phyloP scores from a whole-genome alignment of 2,329 filamentous ascomycete species.

The Sphaerostilbella broomeana region DNA sequence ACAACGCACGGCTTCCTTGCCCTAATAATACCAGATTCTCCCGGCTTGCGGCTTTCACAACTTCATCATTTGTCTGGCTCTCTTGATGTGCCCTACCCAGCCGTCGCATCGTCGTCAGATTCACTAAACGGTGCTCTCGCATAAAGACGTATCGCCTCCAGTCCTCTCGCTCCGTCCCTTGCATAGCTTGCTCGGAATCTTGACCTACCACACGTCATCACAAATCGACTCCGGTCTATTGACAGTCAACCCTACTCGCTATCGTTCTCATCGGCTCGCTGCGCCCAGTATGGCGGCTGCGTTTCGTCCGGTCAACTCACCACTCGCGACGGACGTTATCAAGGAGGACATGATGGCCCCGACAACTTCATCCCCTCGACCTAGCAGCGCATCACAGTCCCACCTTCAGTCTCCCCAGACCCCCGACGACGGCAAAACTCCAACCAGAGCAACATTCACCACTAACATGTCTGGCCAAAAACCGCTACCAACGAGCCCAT shows the following conservation, averaged over 20 bases:
- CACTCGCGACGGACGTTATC: conserved; percentile 27
- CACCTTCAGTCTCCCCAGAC: conserved; percentile 20
- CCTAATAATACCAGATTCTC: too few relatives aligned
- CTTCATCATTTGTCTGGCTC: conserved; percentile 7
- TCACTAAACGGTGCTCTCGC: conserved; percentile 19
- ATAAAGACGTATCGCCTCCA: conserved; percentile 10
- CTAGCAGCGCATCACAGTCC: conserved; percentile 30
- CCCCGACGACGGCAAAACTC: conserved; percentile 49
- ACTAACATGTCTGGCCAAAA: conserved; percentile 40
- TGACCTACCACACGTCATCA: conserved; percentile 14
- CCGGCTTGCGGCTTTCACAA: too few relatives aligned
- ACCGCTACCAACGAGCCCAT: conserved; percentile 48
- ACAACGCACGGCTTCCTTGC: too few relatives aligned
- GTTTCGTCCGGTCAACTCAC: conserved; percentile 43
- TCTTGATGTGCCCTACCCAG: conserved; percentile 10
- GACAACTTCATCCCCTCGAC: conserved; percentile 29
- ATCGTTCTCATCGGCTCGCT: conserved; percentile 9
- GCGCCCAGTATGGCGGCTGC: conserved; percentile 38
- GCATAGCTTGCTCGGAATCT: conserved; percentile 16
- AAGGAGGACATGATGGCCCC: conserved; percentile 32
- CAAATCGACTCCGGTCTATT: too few relatives aligned
- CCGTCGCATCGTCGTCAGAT: conserved; percentile 23
- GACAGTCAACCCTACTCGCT: too few relatives aligned
- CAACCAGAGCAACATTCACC: conserved; percentile 53
- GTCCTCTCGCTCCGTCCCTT: conserved; percentile 10